Base-by-base conservation (phyloP, 148 eudicot genomes). In the Diospyros kaki region DNA sequence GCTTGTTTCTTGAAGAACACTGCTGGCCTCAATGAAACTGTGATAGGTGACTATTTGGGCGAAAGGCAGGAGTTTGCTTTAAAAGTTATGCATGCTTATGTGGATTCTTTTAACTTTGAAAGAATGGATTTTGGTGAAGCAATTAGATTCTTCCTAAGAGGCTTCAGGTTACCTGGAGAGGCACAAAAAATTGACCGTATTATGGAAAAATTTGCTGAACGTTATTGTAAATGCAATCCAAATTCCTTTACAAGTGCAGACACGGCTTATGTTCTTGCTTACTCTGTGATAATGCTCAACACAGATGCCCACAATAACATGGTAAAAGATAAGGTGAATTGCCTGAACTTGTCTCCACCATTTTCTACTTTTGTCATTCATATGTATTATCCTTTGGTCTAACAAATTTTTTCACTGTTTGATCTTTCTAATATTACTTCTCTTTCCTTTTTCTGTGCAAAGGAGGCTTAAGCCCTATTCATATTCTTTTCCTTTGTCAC, bases 121-220 rank as follows among this genome's bases (percentile, higher is more conserved):
- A 90, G 84, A 64, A 92, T 87, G 90, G 90, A 88, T 84, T 95
- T 95, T 78, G 99, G 97, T 42, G 96, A 89, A 86, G 89, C 97
- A 69, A 91, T 95, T 81, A 88, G 99, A 77, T 92, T 81, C 87
- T 95, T 95, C 88, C 79, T 95, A 66, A 87, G 89, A 81, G 99
- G 99, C 62, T 95, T 95, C 80, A 88, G 99, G 80, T 87, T 95
- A 78, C 99, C 99, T 63, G 99, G 99, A 72, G 99, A 95, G 80
- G 97, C 99, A 69, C 99, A 95, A 75, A 95, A 95, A 86, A 95
- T 95, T 82, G 99, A 95, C 73, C 93, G 99, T 13, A 89, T 95
- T 48, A 95, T 95, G 99, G 99, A 95, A 68, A 95, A 95, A 82
- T 95, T 95, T 79, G 99, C 99, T 67, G 97, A 95, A 80, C 97